These are phyloP conservation scores for Pythium rhizo-oryzae DNA, from an alignment of 352 stramenopile genomes.

Conservation along the genomic window DNA sequence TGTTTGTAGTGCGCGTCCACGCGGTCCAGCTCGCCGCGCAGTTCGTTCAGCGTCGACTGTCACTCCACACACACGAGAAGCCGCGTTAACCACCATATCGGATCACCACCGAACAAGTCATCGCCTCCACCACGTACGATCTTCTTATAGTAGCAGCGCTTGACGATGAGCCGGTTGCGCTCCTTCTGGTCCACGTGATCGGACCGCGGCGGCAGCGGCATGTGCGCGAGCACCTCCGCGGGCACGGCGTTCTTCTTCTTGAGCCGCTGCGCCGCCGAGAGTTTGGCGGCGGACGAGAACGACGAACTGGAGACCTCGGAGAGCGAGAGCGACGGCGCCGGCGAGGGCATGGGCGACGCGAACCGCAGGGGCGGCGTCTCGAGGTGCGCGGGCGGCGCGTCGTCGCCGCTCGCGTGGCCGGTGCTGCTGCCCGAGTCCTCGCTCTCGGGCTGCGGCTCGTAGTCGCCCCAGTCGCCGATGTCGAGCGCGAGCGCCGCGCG, in stretches of 20 bases:
- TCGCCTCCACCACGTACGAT: constrained; percentile 45
- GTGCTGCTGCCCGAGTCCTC: constrained; percentile 3
- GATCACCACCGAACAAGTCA: neutral
- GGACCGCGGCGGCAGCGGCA: constrained; percentile 29
- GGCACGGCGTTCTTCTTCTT: constrained; percentile 20
- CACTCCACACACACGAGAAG: neutral
- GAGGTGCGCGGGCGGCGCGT: neutral
- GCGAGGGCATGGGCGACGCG: constrained; percentile 7
- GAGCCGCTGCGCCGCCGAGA: neutral
- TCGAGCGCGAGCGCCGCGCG: constrained; percentile 26
- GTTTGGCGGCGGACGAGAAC: neutral
- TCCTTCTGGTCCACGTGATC: constrained; percentile 28
- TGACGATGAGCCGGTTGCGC: constrained; percentile 48
- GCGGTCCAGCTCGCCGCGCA: constrained; percentile 45
- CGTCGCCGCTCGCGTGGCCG: neutral
- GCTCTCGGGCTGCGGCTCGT: constrained; percentile 5
- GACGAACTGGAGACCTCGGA: neutral
- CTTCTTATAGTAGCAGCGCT: constrained; percentile 83
- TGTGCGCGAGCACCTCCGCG: constrained; percentile 27
- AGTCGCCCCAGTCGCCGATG: constrained; percentile 19
- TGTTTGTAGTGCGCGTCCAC: constrained; percentile 51
- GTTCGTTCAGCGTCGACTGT: constrained; percentile 62
- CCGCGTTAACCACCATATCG: neutral
- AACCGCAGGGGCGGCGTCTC: neutral
- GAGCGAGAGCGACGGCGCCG: constrained; percentile 5